Evolutionary conservation across 495 filamentous ascomycete species (phyloP), one percentile per base, ranked within the genome.

Genomic region (Penicillium coprophilum): DNA sequence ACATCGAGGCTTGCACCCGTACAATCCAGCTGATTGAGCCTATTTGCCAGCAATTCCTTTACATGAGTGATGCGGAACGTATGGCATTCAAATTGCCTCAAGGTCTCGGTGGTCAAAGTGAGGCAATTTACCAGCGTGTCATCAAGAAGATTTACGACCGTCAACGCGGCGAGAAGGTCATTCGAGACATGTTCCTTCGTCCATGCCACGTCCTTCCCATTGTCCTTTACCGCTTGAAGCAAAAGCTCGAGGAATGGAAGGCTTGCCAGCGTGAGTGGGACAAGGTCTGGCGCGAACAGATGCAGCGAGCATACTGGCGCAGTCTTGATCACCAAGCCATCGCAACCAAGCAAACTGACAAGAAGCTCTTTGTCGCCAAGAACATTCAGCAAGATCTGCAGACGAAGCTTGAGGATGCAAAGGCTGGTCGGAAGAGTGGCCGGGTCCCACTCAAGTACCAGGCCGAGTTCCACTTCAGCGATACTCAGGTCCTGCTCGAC

Each of bases 61-160:
- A 85, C 27, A 84, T 96, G 81, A 77, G 77, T 6, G 75, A 83
- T 4, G 81, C 82, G 13, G 92, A 97, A 63, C 79, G 88, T 46
- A 76, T 77, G 6, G 78, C 73, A 4, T 96, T 92, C 74, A 82
- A 82, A 53, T 82, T 99, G 57, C 89, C 90, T 2, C 76, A 82
- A 17, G 90, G 88, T 28, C 86, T 97, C 48, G 95, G 92, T 55
- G 92, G 95, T 1, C 92, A 95, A 67, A 96, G 91, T 74, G 89
- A 92, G 53, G 89, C 93, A 0, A 97, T 99, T 64, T 96, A 96
- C 71, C 91, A 95, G 74, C 87, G 95, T 4, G 89, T 97, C 3
- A 86, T 97, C 58, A 96, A 96, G 83, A 99, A 99, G 76, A 88
- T 99, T n/a, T 99, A 97, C 62, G 91, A 91, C 27, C 78, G 84